Evolutionary conservation across 306 rosid species (phyloP), one percentile per base, ranked within the genome.

Genomic region (Malus sieversii): DNA sequence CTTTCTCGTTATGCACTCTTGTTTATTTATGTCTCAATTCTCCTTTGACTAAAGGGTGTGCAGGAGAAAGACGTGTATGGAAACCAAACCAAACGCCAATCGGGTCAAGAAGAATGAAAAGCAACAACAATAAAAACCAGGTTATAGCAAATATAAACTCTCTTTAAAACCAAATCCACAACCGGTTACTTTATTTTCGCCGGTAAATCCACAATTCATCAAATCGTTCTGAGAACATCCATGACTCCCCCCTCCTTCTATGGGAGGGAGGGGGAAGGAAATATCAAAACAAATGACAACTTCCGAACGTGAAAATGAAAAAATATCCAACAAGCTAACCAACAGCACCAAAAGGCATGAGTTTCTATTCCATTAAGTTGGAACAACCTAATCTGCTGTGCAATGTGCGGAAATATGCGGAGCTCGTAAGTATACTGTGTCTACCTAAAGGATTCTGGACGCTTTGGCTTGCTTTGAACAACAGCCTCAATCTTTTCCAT

Each of bases 401-500:
- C 33, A 75, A 85, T 79, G 80, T 77, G 79, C 75, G 71, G 73
- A 81, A 73, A 79, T 61, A 70, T 62, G 3, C 69, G 18, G 82
- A 83, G 22, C 58, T 62, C 44, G 4, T 71, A 20, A 51, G 58
- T 78, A 73, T 68, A 66, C 35, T 6, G 51, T 71, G 51, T 71
- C 86, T 82, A 95, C 86, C 93, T 85, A 57, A 80, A 92, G 2
- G 97, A 95, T 25, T 95, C 97, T 4, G 92, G 86, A 53, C 96
- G 99, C 86, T 95, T 95, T 68, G 97, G 99, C 90, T 90, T 95
- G 89, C 62, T 89, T 82, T 92, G 99, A 77, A 95, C 90, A 68
- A 88, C 85, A 48, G 87, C 89, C 77, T 95, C 99, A 69, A 95
- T 95, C 90, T 79, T 92, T 80, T 95, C 99, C 99, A 95, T 83